Conservation (phyloP, 768 basidiomycete species). For the Goffeauzyma gilvescens region DNA sequence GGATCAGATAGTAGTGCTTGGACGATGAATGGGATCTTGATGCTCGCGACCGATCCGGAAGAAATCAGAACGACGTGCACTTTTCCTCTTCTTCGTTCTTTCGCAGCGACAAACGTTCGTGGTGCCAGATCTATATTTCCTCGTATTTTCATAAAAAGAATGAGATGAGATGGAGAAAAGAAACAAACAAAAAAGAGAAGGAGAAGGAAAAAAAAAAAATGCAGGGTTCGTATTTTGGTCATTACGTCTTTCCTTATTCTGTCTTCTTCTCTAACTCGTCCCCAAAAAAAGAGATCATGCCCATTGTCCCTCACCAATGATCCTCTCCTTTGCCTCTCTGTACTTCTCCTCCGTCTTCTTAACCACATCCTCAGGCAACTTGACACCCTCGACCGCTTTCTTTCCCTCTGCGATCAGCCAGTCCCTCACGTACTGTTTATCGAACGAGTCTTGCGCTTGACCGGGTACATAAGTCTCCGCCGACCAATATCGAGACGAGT, state of each 20-base stretch:
- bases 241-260: no score
- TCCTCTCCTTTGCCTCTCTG: conserved; percentile 42
- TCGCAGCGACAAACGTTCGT: conserved; percentile 2
- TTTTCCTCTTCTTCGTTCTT: conserved; percentile 6
- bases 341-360: conserved; percentile 61
- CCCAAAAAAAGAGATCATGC: no score
- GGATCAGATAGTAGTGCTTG: not conserved
- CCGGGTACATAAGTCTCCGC: conserved; percentile 53
- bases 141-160: no score
- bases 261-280: conserved; percentile 10
- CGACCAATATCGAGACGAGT: conserved; percentile 95
- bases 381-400: conserved; percentile 51
- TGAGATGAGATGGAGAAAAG: no score
- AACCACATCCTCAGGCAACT: conserved; percentile 56
- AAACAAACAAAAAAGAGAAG: no score
- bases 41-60: conserved; percentile 86
- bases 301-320: conserved; percentile 32
- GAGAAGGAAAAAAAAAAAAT: no score
- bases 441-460: conserved; percentile 67
- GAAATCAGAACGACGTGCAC: conserved; percentile 58
- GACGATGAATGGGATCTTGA: conserved; percentile 82
- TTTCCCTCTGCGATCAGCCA: conserved; percentile 61
- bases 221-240: no score
- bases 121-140: no score
- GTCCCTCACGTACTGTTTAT: conserved; percentile 89